These are phyloP conservation scores for Phoma sp. DNA, from an alignment of 2,329 filamentous ascomycete genomes.

Conservation along the genomic window DNA sequence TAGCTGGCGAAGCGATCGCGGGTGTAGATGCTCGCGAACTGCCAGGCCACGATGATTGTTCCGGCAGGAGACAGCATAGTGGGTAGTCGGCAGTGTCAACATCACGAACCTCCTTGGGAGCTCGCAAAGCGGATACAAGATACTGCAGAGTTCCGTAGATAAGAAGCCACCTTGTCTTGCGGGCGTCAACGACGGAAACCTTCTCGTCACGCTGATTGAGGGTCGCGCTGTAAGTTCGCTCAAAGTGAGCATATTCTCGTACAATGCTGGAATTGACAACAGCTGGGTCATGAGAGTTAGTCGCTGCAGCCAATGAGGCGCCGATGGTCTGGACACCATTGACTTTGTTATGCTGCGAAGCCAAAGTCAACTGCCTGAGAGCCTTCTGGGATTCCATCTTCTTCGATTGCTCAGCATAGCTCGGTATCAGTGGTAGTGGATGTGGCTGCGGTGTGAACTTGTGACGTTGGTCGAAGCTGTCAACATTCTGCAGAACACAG, in stretches of 20 bases:
- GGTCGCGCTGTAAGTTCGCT: slow-evolving; percentile 63
- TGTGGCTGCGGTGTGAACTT: slow-evolving; percentile 66
- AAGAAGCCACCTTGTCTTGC: slow-evolving; percentile 79
- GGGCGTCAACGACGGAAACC: slow-evolving; percentile 67
- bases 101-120: slow-evolving; percentile 67
- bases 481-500: slow-evolving; percentile 71
- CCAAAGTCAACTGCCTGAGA: slow-evolving; percentile 44
- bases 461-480: slow-evolving; percentile 68
- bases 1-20: slow-evolving; percentile 3
- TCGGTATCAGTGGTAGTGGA: slow-evolving; percentile 70
- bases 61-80: slow-evolving; percentile 56
- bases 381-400: slow-evolving; percentile 41
- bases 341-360: slow-evolving; percentile 49
- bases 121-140: slow-evolving; percentile 67
- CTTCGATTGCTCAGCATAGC: slow-evolving; percentile 35
- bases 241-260: slow-evolving; percentile 71
- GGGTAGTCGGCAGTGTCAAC: slow-evolving; percentile 64
- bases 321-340: slow-evolving; percentile 59
- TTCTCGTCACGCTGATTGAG: slow-evolving; percentile 62
- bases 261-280: slow-evolving; percentile 61
- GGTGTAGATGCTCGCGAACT: slow-evolving; percentile 23
- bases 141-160: slow-evolving; percentile 76
- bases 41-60: slow-evolving; percentile 48
- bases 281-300: slow-evolving; percentile 50
- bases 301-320: slow-evolving; percentile 59